Conservation (phyloP, 495 filamentous ascomycete genomes). For the Sordaria brevicollis region DNA sequence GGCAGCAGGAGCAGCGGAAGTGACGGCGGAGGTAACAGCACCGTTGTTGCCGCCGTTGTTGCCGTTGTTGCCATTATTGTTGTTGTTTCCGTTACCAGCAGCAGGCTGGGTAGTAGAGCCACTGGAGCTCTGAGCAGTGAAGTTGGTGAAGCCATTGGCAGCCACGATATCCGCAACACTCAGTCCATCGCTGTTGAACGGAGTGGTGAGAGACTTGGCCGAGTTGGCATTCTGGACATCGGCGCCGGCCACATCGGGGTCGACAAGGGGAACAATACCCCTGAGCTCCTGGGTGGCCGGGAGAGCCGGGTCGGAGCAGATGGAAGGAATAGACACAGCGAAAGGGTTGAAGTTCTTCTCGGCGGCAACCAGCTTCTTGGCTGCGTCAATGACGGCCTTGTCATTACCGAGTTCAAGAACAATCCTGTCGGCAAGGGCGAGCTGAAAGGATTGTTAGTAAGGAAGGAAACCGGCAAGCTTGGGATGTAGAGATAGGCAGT, state of each 20-base stretch:
- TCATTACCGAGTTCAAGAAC: conserved; percentile 43
- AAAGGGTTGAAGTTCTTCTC: conserved; percentile 63
- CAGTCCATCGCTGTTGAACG: conserved; percentile 42
- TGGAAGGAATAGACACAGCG: conserved; percentile 38
- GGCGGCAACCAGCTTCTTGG: conserved; percentile 48
- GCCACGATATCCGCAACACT: conserved; percentile 45
- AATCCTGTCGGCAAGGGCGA: conserved; percentile 47
- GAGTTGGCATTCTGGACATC: conserved; percentile 46
- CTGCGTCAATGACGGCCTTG: conserved; percentile 42
- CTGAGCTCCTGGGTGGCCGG: conserved; percentile 46
- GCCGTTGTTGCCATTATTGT: background rate
- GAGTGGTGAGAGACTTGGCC: conserved; percentile 31
- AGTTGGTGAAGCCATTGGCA: conserved; percentile 45
- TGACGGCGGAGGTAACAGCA: conserved; percentile 7
- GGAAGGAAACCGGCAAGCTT: too few species aligned
- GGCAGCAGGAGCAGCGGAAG: conserved; percentile 6
- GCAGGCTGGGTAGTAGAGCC: conserved; percentile 14
- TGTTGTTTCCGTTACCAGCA: background rate
- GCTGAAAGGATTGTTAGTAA: conserved; percentile 23
- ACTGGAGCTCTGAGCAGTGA: conserved; percentile 34
- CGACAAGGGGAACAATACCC: conserved; percentile 50
- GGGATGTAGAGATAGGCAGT: too few species aligned
- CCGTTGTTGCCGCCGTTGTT: conserved; percentile 6
- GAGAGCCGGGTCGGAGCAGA: conserved; percentile 47
- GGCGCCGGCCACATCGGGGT: conserved; percentile 43